Evolutionary conservation across 345 rosid species (phyloP), one percentile per base, ranked within the genome.

Genomic region (Durio zibethinus): DNA sequence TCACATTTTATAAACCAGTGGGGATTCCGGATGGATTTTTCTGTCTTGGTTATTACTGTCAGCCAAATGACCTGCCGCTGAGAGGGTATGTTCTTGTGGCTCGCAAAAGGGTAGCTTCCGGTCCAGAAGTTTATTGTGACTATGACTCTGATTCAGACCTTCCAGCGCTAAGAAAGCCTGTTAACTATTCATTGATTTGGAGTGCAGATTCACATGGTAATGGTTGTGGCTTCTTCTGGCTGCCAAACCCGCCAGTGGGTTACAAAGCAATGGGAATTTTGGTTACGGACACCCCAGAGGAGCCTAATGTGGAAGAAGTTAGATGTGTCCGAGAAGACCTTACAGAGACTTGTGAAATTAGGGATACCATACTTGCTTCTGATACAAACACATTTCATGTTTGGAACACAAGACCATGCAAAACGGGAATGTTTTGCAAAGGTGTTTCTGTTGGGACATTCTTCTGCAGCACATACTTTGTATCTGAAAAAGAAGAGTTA

Each of bases 381-480:
- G 88, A 80, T 75, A 74, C 87, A 12, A 60, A 79, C 56, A 81
- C 79, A 29, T 86, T 91, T 81, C 86, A 83, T 74, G 89, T 94
- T 67, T 94, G 95, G 97, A 85, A 48, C 73, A 87, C 83, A 0
- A 86, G 74, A 61, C 97, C 98, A 54, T 87, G 91, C 83, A 78
- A 79, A 73, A 91, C 94, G 82, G 98, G 97, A 72, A 85, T 93
- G 89, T 59, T 29, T 21, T 86, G 85, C 23, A 77, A 67, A 78
- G 98, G 97, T 35, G 91, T 94, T 68, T 82, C 94, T n/a, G 87
- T 88, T 27, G 98, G 98, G 31, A 89, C 95, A 70, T 94, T 94
- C 85, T 89, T 85, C 82, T 93, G 93, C 75, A 80, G 87, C 54
- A 80, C 85, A 18, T 72, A 81, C 77, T 86, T 82, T 59, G 83